A percentile compares a stretch with the other conserved stretches of the same genome.
These are phyloP conservation scores for Chaetomiaceae sp. DNA, from an alignment of 2,329 filamentous ascomycete genomes.

Conservation along the genomic window DNA sequence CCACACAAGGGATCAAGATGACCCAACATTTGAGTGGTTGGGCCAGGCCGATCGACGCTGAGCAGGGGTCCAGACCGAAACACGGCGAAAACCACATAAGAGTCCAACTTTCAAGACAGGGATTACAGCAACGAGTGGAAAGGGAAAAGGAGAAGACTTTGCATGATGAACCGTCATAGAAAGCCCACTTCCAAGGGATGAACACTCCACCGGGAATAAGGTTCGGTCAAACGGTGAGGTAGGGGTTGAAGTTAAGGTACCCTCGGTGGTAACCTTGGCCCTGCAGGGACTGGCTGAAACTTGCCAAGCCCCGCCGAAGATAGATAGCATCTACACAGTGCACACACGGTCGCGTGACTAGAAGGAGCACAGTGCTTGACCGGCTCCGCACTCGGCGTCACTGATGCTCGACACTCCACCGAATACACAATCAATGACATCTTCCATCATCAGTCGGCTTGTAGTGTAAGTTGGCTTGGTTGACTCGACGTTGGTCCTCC, in stretches of 20 bases:
- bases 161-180: too few species aligned
- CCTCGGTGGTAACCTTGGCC: neutral
- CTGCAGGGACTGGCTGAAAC: constrained; percentile 1
- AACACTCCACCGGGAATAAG: too few species aligned
- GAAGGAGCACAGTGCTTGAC: neutral
- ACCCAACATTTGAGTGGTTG: constrained; percentile 17
- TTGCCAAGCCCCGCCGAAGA: neutral
- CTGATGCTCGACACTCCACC: neutral
- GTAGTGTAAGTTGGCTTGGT: too few species aligned
- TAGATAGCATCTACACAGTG: too few species aligned
- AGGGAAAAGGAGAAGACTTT: neutral
- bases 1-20: constrained; percentile 19
- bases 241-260: too few species aligned
- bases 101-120: neutral
- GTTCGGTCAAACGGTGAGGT: too few species aligned
- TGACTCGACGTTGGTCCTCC: too few species aligned
- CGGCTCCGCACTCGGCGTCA: neutral
- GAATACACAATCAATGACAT: neutral
- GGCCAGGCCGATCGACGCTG: constrained; percentile 18
- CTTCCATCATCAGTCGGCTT: too few species aligned
- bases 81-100: neutral
- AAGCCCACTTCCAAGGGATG: too few species aligned
- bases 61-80: constrained; percentile 11
- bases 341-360: neutral
- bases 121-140: neutral